Conservation (phyloP, 1,284 basidiomycete genomes). For the Rhodotorula sp. region DNA sequence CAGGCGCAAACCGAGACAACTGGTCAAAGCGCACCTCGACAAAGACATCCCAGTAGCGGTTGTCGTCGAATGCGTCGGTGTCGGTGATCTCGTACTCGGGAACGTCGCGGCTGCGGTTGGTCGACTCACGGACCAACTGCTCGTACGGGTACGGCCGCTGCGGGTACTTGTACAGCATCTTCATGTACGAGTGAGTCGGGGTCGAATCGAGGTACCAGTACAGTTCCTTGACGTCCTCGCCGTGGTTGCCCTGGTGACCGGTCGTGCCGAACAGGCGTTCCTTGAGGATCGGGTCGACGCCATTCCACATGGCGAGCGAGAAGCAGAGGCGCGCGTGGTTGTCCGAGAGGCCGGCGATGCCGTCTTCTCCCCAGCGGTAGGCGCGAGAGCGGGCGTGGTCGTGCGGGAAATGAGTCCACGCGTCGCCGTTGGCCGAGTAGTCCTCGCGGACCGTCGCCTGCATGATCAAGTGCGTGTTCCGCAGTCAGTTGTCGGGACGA, state of each 20-base stretch:
- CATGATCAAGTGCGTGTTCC: background rate
- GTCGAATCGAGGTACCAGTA: conserved; percentile 99
- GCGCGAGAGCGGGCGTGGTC: conserved; percentile 89
- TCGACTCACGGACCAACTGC: conserved; percentile 80
- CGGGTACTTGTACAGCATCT: conserved; percentile 65
- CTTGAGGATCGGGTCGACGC: conserved; percentile 88
- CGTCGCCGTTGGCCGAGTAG: conserved; percentile 92
- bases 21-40: conserved; percentile 67
- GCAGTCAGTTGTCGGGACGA: conserved; percentile 1
- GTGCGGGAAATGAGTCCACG: conserved; percentile 97
- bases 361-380: conserved; percentile 98
- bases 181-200: conserved; percentile 99
- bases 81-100: conserved; percentile 91
- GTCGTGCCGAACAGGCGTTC: conserved; percentile 92
- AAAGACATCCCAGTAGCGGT: conserved; percentile 97
- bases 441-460: conserved; percentile 97
- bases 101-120: conserved; percentile 77
- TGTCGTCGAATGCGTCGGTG: conserved; percentile 85
- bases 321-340: conserved; percentile 93
- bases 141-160: conserved; percentile 91
- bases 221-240: conserved; percentile 96
- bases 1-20: background rate
- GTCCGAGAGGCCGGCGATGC: conserved; percentile 92
- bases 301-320: conserved; percentile 90
- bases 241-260: conserved; percentile 93